Base-by-base conservation (phyloP, 331 rosid species). In the Rosa hybrid region DNA sequence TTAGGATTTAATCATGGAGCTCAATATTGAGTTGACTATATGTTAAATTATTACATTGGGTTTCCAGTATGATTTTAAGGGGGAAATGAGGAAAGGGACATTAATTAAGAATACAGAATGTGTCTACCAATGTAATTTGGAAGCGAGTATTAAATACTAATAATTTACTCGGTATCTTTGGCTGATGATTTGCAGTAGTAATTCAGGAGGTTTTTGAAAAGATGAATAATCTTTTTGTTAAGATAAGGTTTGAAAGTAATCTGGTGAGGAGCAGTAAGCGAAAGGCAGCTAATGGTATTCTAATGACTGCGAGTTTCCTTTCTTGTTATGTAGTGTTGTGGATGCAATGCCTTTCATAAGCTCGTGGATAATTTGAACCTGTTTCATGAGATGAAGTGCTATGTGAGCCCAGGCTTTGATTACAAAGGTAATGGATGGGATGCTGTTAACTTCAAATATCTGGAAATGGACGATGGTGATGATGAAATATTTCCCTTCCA, bases 291-390 rank as follows among this genome's bases (percentile, higher is more conserved):
- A 14, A 64, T 9, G 20, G 8, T 49, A n/a, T 30, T 14, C 62
- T 71, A 8, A 30, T 2, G 21, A 25, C 4, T 6, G 57, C 18
- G 41, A 39, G 17, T 18, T 68, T 77, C 57, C 34, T 46, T 76
- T 81, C 75, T 12, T 41, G 56, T 79, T 74, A 79, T 80, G 71
- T 78, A 92, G 98, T 94, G 98, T 67, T 94, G 97, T 76, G 97
- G 97, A 72, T 94, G 98, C 89, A 89, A 85, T 76, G 98, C 93
- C 8, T 94, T 89, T 82, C 98, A 94, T 81, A 94, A 94, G 93
- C 94, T 92, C 2, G 98, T 94, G 84, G 98, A 94, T 87, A 89
- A 94, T 81, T 87, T 94, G 87, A 94, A 94, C 87, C 88, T 94
- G 75, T 94, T 94, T 86, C 97, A 94, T 83, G 97, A 91, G 84